Conservation (phyloP, 2,329 filamentous ascomycete genomes). For the Trichophyton benhamiae region DNA sequence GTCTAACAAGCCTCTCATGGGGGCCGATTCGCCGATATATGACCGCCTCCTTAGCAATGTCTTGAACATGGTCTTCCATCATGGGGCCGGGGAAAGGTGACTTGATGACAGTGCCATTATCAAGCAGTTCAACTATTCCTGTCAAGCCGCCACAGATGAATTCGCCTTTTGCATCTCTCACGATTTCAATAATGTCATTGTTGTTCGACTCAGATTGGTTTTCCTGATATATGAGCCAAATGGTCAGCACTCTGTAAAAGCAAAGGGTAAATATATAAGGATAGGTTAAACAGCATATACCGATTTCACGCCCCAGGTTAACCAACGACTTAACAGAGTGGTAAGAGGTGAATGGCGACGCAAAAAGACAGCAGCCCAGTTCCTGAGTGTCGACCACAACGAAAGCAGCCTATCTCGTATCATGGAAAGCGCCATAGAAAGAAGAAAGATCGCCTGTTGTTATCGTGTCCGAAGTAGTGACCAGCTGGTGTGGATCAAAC, state of each 20-base stretch:
- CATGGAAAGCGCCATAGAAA: not conserved
- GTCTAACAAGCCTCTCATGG: slow-evolving; percentile 3
- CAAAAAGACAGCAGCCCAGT: not conserved
- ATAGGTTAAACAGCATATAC: not conserved
- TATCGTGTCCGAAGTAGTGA: too few relatives aligned
- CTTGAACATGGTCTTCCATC: slow-evolving; percentile 3
- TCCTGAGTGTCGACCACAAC: not conserved
- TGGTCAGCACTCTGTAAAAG: not conserved
- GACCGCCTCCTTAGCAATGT: slow-evolving; percentile 7
- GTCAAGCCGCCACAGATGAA: slow-evolving; percentile 7
- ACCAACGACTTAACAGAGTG: not conserved
- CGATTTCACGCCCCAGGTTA: not conserved
- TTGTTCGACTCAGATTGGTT: not conserved
- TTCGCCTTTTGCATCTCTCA: slow-evolving; percentile 3
- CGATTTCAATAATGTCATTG: not conserved
- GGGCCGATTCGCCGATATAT: slow-evolving; percentile 3
- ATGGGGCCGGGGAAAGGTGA: slow-evolving; percentile 1
- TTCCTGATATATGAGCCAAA: not conserved
- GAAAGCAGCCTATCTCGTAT: not conserved
- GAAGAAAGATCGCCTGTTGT: too few relatives aligned
- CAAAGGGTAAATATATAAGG: too few relatives aligned
- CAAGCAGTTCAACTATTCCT: slow-evolving; percentile 7
- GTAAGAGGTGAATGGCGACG: too few relatives aligned
- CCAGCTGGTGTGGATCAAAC: too few relatives aligned
- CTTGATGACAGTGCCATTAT: slow-evolving; percentile 6